Evolutionary conservation across 345 rosid genomes (phyloP).

Genomic region (Conringia planisiliqua): DNA sequence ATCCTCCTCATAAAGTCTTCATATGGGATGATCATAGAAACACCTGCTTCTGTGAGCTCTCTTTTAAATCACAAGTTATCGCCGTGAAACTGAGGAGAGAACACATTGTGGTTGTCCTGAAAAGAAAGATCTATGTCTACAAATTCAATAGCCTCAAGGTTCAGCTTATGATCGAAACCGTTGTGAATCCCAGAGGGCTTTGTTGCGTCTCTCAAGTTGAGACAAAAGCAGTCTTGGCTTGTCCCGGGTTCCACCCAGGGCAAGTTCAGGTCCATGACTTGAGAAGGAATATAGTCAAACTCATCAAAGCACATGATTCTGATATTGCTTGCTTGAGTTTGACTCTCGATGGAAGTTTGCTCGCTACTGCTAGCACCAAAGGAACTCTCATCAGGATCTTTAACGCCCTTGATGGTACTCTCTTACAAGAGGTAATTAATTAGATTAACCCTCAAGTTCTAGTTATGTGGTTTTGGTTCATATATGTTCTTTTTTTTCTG

Average conservation of each 20-base stretch:
- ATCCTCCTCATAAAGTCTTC: conserved; percentile 68
- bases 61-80: conserved; percentile 64
- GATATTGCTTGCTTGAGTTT: conserved; percentile 62
- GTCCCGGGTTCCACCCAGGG: conserved; percentile 70
- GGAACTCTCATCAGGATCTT: conserved; percentile 88
- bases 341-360: conserved; percentile 74
- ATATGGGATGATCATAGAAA: conserved; percentile 80
- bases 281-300: conserved; percentile 53
- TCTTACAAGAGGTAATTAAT: conserved; percentile 73
- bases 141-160: conserved; percentile 58
- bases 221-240: conserved; percentile 62
- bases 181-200: conserved; percentile 59
- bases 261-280: conserved; percentile 81
- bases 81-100: conserved; percentile 64
- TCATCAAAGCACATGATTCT: conserved; percentile 72
- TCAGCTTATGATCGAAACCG: conserved; percentile 59
- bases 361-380: conserved; percentile 76
- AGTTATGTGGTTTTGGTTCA: background rate
- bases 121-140: conserved; percentile 68
- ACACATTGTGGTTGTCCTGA: conserved; percentile 64
- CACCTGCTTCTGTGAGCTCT: conserved; percentile 59
- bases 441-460: background rate
- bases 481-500: background rate
- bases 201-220: conserved; percentile 76
- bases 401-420: conserved; percentile 79